phyloP scores from a whole-genome alignment of 495 filamentous ascomycete species.

The Penicillium coffeae region DNA sequence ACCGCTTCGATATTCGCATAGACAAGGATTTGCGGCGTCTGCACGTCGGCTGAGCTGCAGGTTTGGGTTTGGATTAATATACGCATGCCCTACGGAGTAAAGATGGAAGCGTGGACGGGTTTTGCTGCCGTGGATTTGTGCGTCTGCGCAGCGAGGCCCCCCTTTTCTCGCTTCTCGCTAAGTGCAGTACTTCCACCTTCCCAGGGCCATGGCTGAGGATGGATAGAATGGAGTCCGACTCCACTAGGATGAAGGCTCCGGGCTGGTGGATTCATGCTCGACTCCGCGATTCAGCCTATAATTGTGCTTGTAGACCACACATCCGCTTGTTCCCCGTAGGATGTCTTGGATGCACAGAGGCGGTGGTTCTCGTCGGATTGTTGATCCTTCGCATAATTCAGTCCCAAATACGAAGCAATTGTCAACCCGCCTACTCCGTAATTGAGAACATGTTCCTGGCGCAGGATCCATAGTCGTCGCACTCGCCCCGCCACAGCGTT shows the following conservation, averaged over 20 bases:
- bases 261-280: background rate
- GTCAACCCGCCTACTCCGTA: background rate
- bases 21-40: background rate
- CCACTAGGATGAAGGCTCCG: background rate
- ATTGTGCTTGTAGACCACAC: too few species aligned
- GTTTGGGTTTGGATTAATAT: background rate
- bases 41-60: background rate
- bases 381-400: too few species aligned
- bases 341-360: too few species aligned
- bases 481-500: background rate
- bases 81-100: too few species aligned
- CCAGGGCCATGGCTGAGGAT: background rate
- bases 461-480: background rate
- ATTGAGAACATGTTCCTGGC: background rate
- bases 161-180: background rate
- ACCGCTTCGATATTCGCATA: conserved; percentile 3
- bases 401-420: background rate
- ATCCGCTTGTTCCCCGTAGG: too few species aligned
- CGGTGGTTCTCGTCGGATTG: too few species aligned
- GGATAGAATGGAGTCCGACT: background rate
- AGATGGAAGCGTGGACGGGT: too few species aligned
- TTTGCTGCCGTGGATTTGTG: too few species aligned
- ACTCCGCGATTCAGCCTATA: background rate
- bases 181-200: background rate
- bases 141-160: background rate